Base-by-base conservation (phyloP, 805 yeast species). In the Jamesozyma gamospora region DNA sequence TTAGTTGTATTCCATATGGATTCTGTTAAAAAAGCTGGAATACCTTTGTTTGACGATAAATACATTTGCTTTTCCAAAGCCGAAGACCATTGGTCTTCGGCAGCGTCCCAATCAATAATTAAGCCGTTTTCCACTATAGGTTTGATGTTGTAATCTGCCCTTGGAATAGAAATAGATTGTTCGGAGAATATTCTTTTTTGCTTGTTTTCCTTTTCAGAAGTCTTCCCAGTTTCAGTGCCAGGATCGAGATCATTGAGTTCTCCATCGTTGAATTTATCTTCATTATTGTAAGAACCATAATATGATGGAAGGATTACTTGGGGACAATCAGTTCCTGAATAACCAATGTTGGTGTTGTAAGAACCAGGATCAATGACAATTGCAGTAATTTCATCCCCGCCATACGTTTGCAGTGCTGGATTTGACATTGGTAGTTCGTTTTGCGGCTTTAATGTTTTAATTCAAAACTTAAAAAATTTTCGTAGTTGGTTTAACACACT, bases 311-410 rank as follows among this genome's bases (percentile, higher is more conserved):
- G 59, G 18, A 82, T 74, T 4, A 78, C 65, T 46, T 79, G 74
- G 11, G 98, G 98, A 39, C 75, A 71, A 56, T 88, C 96, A 41
- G 86, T 90, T 10, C 97, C 97, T 3, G 96, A 88, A 60, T 75
- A 87, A 1, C 98, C 98, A 15, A 81, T 76, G 39, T 90, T 76
- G 6, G 96, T 86, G 43, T 76, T 66, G 45, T 70, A 76, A 10
- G 95, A 80, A 28, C 97, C 97, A 1, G 95, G 88, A 55, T 92
- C 97, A 19, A 90, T 68, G 27, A 90, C 94, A 2, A 92, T 71
- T 21, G 97, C 95, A 47, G 86, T 77, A 46, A 92, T 80, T 59
- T 90, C 98, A 63, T 90, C 69, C 16, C 76, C 78, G 21, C 77
- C 78, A 46, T 71, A 73, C 1, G 71, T 70, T 47, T 71, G 77